Evolutionary conservation across 1,284 basidiomycete genomes (phyloP), one percentile per base, ranked within the genome.

Genomic region (Vanrija sp.): DNA sequence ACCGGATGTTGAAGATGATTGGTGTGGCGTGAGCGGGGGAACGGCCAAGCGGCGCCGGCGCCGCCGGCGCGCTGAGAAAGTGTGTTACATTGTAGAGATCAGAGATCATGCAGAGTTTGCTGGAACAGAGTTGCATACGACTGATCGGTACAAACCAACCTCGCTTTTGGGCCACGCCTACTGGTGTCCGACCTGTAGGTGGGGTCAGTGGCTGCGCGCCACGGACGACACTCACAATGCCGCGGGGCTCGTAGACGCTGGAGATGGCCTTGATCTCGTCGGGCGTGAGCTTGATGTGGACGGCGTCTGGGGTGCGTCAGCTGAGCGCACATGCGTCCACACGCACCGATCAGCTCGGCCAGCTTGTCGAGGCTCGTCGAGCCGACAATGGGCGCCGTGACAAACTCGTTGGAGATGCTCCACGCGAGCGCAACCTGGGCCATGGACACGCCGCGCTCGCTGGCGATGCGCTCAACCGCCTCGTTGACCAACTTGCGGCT

Each of bases 401-500:
- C 55, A 40, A 57, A 65, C 19, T 60, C 56, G 23, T 67, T 65
- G 25, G 70, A 58, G 25, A 83, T 54, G 5, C 69, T 64, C 83
- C 83, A 85, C 12, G 83, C 83, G 7, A 83, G 58, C 4, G 80
- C 76, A 38, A 85, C 74, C 63, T 85, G 83, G 1, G 83, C 81
- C 83, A 86, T 86, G 58, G 74, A 78, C 46, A 81, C 64, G 1
- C 77, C 78, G 48, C 70, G 74, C 65, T 82, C 81, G 61, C 80
- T 80, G 8, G 83, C 81, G 25, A 85, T 58, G 57, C 82, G 79
- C 59, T 83, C 80, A 28, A 84, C 79, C 14, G 80, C 79, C 44
- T 62, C 61, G 56, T 72, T 73, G 63, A 75, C 71, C 3, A 60
- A 52, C 44, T 66, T 59, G 40, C 60, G 55, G 9, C 65, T 51